Conservation (phyloP, 2,329 filamentous ascomycete species). For the Ophiocordyceps camponoti-saundersi region DNA sequence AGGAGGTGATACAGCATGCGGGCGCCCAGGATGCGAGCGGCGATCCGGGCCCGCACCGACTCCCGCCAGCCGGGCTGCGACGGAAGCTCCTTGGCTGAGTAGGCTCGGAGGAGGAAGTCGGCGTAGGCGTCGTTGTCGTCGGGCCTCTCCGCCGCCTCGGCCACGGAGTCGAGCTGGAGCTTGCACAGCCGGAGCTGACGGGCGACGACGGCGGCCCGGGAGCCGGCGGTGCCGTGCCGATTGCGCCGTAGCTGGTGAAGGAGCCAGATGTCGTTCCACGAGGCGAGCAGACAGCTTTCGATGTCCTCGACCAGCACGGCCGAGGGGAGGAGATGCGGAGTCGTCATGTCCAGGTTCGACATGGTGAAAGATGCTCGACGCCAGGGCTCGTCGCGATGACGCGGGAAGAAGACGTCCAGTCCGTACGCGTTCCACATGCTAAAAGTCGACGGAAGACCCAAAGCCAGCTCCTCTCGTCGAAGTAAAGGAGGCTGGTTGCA, state of each 20-base stretch:
- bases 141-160: constrained; percentile 4
- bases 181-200: constrained; percentile 5
- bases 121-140: constrained; percentile 4
- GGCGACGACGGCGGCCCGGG: constrained; percentile 1
- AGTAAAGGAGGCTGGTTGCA: constrained; percentile 15
- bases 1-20: constrained; percentile 19
- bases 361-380: constrained; percentile 13
- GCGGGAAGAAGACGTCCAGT: constrained; percentile 17
- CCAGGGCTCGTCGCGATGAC: constrained; percentile 14
- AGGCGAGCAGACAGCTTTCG: constrained; percentile 14
- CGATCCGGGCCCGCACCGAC: constrained; percentile 10
- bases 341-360: constrained; percentile 11
- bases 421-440: constrained; percentile 20
- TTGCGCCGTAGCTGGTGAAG: constrained; percentile 10
- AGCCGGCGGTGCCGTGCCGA: constrained; percentile 2
- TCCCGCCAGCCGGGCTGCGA: constrained; percentile 8
- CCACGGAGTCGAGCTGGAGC: constrained; percentile 6
- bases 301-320: constrained; percentile 17
- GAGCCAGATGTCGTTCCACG: constrained; percentile 14
- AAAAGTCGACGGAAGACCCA: constrained; percentile 15
- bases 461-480: constrained; percentile 18
- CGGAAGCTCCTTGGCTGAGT: constrained; percentile 11
- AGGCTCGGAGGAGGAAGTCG: constrained; percentile 9
- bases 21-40: constrained; percentile 13
- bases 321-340: constrained; percentile 10